phyloP scores from a whole-genome alignment of 2,329 filamentous ascomycete genomes.

The Hymenoscyphus linearis region DNA sequence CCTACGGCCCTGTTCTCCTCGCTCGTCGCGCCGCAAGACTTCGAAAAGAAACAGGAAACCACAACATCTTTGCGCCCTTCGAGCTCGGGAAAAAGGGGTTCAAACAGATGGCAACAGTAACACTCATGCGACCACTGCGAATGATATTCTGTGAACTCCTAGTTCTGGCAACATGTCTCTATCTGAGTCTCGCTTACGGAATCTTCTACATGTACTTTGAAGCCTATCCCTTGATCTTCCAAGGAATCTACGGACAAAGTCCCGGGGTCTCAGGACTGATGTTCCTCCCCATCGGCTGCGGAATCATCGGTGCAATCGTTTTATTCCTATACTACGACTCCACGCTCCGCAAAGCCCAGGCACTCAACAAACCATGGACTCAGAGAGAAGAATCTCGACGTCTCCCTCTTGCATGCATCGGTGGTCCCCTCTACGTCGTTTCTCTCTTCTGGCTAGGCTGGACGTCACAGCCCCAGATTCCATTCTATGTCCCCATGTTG shows the following conservation, averaged over 20 bases:
- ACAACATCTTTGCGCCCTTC: slow-evolving; percentile 52
- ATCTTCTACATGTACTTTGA: slow-evolving; percentile 63
- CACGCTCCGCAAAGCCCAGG: slow-evolving; percentile 45
- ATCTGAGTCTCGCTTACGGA: slow-evolving; percentile 55
- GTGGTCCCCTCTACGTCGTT: slow-evolving; percentile 39
- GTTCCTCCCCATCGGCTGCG: slow-evolving; percentile 48
- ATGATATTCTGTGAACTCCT: slow-evolving; percentile 57
- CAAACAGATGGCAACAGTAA: slow-evolving; percentile 46
- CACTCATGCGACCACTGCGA: slow-evolving; percentile 54
- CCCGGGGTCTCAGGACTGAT: slow-evolving; percentile 53
- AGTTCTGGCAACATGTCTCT: slow-evolving; percentile 57
- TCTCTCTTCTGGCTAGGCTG: slow-evolving; percentile 56
- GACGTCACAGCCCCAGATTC: slow-evolving; percentile 46
- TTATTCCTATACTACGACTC: slow-evolving; percentile 48
- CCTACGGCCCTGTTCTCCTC: slow-evolving; percentile 53
- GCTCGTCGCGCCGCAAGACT: slow-evolving; percentile 52
- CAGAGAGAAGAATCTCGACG: slow-evolving; percentile 46
- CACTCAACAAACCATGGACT: slow-evolving; percentile 40
- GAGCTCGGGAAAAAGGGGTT: slow-evolving; percentile 56
- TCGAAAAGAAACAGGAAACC: slow-evolving; percentile 51
- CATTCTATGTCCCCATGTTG: slow-evolving; percentile 51
- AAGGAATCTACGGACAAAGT: slow-evolving; percentile 53
- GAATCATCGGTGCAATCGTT: slow-evolving; percentile 46
- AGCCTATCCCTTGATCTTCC: slow-evolving; percentile 59
- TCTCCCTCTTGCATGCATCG: slow-evolving; percentile 44